Base-by-base conservation (phyloP, 2,329 filamentous ascomycete species). In the Chrysosporium queenslandicum region DNA sequence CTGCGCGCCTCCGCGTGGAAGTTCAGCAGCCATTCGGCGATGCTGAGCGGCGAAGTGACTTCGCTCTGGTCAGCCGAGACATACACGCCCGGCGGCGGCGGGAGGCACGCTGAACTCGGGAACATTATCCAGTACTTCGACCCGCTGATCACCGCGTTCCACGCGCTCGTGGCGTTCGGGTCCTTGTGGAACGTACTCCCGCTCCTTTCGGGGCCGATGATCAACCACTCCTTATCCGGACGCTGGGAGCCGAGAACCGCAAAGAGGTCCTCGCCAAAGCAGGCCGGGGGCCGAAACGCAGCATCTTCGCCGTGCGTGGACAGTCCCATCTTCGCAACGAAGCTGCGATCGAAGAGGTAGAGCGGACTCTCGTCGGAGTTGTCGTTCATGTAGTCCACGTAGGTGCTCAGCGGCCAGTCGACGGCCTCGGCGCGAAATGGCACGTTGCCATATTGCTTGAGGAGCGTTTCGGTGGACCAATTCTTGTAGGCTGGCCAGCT, bases 71-170 rank as follows among this genome's bases (percentile, higher is more conserved):
- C 92, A 36, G 82, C 77, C 3, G 87, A 94, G 39, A 96, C 87
- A 61, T 85, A 94, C 34, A 97, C 90, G 2, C 91, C 91, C 0
- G 91, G 91, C 5, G 92, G 89, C 2, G 82, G 76, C 0, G 82
- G 79, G 4, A 77, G 65, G 16, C 71, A 71, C 1, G 74, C 66
- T 0, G 81, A 81, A 6, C 54, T 55, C 0, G 88, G 89, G 64
- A 97, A 97, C 88, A 97, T 94, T 67, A 97, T 91, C 91, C 92
- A 97, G 74, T 97, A 97, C 65, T 97, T 97, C 30, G 84, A 81
- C 4, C 91, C 92, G 54, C 85, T 81, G 25, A 97, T 74, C 12
- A 96, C 87, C 0, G 90, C 91, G 65, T 97, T 97, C 92, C 91
- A 97, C 0, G 92, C 91, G 61, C 82, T 74, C 16, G 77, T 83